phyloP scores from a whole-genome alignment of 257 asterid species.

The Penstemon davidsonii region DNA sequence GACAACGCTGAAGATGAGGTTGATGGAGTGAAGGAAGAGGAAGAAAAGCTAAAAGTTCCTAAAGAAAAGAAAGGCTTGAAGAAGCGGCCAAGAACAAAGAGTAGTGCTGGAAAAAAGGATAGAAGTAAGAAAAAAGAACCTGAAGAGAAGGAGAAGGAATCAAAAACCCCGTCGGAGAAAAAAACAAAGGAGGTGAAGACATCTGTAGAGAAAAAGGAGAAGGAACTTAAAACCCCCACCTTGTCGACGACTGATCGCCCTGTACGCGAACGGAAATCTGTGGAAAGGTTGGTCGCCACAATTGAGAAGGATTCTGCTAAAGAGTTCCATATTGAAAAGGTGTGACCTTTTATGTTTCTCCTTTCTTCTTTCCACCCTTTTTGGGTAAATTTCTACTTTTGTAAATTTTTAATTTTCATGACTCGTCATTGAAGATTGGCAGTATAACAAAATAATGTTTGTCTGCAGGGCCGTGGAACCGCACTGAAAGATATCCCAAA shows the following conservation, averaged over 20 bases:
- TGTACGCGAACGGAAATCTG: slow-evolving; percentile 91
- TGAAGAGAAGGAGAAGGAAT: slow-evolving; percentile 49
- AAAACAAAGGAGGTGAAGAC: slow-evolving; percentile 37
- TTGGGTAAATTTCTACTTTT: background rate
- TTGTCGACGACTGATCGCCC: slow-evolving; percentile 71
- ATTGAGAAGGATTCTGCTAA: slow-evolving; percentile 66
- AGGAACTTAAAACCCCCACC: slow-evolving; percentile 65
- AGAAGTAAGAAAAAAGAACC: slow-evolving; percentile 42
- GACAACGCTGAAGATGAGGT: slow-evolving; percentile 35
- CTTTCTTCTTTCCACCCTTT: slow-evolving; percentile 1
- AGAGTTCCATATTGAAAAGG: slow-evolving; percentile 82
- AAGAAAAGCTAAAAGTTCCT: slow-evolving; percentile 31
- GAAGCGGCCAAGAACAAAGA: slow-evolving; percentile 56
- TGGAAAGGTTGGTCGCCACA: slow-evolving; percentile 81
- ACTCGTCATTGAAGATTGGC: slow-evolving; percentile 24
- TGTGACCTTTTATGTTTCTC: slow-evolving; percentile 22
- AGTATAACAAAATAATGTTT: slow-evolving; percentile 15
- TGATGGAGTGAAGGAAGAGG: slow-evolving; percentile 25
- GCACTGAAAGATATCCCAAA: slow-evolving; percentile 92
- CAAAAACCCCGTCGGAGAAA: slow-evolving; percentile 26
- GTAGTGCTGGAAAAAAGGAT: slow-evolving; percentile 37
- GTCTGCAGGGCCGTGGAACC: slow-evolving; percentile 91
- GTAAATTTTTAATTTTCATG: background rate
- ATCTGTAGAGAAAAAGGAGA: slow-evolving; percentile 36
- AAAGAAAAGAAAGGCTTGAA: slow-evolving; percentile 42